phyloP scores from a whole-genome alignment of 345 rosid genomes.

The Corchorus capsularis region DNA sequence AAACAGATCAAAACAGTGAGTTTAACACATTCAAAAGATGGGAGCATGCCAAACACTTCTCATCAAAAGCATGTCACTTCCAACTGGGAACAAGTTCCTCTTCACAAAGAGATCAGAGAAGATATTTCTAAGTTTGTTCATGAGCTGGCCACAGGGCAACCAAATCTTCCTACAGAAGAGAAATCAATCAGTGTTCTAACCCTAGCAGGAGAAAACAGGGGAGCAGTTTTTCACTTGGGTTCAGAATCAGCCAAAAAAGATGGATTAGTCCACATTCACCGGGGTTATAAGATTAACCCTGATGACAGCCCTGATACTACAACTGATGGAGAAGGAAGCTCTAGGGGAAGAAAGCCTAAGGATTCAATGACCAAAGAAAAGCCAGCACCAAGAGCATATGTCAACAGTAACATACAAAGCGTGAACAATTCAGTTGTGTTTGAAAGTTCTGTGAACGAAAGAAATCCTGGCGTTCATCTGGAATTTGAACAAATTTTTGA shows the following conservation, averaged over 20 bases:
- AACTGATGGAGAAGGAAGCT: conserved; percentile 56
- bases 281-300: conserved; percentile 61
- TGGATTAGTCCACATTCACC: conserved; percentile 54
- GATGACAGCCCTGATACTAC: conserved; percentile 59
- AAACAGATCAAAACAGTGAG: conserved; percentile 39
- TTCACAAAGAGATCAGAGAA: conserved; percentile 58
- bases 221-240: conserved; percentile 65
- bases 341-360: conserved; percentile 26
- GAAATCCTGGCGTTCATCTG: conserved; percentile 70
- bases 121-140: conserved; percentile 61
- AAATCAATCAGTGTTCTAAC: conserved; percentile 50
- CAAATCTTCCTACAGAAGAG: conserved; percentile 43
- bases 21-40: conserved; percentile 34
- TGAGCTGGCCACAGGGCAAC: conserved; percentile 45
- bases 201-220: conserved; percentile 86
- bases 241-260: conserved; percentile 49
- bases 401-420: conserved; percentile 71
- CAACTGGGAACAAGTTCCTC: conserved; percentile 33
- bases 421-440: conserved; percentile 66
- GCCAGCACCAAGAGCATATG: conserved; percentile 40
- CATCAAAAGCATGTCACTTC: conserved; percentile 29
- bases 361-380: conserved; percentile 36
- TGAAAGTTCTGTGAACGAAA: conserved; percentile 55
- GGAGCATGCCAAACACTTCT: conserved; percentile 15
- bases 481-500: conserved; percentile 22